Evolutionary conservation across 805 yeast species (phyloP).

Genomic region (Starmerella cellae): DNA sequence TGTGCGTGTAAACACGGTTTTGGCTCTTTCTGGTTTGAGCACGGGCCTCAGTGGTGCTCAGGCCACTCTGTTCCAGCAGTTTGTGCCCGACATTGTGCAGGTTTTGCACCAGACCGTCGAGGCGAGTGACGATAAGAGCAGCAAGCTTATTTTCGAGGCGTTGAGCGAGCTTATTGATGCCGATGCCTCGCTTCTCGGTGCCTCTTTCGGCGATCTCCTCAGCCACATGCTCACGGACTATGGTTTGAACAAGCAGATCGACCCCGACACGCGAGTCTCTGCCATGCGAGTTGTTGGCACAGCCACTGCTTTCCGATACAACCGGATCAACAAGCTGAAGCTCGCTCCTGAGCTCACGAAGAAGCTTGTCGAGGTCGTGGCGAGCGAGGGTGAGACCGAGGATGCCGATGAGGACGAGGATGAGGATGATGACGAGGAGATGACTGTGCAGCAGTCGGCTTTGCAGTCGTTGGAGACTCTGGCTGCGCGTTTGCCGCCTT

Average conservation of each 20-base stretch:
- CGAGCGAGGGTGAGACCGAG: slow-evolving; percentile 64
- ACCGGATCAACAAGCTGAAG: slow-evolving; percentile 64
- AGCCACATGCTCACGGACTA: slow-evolving; percentile 58
- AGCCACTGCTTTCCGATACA: slow-evolving; percentile 64
- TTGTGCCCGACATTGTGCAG: slow-evolving; percentile 68
- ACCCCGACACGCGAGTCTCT: slow-evolving; percentile 69
- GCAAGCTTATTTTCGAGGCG: slow-evolving; percentile 67
- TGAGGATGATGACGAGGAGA: slow-evolving; percentile 90
- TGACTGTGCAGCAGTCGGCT: slow-evolving; percentile 62
- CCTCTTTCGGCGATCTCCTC: slow-evolving; percentile 48
- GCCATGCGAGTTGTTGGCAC: slow-evolving; percentile 76
- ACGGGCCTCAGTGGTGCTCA: slow-evolving; percentile 37
- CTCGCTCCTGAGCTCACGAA: slow-evolving; percentile 69
- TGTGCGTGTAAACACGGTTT: slow-evolving; percentile 69
- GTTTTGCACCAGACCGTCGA: slow-evolving; percentile 64
- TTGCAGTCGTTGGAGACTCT: slow-evolving; percentile 66
- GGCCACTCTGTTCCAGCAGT: slow-evolving; percentile 37
- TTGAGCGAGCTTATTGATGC: slow-evolving; percentile 66
- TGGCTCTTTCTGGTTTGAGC: slow-evolving; percentile 70
- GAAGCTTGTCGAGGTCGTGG: slow-evolving; percentile 60
- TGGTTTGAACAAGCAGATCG: slow-evolving; percentile 47
- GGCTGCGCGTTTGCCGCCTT: slow-evolving; percentile 77
- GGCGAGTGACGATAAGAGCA: slow-evolving; percentile 56
- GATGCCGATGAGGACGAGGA: slow-evolving; percentile 74
- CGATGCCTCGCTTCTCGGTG: slow-evolving; percentile 69